Evolutionary conservation across 2,329 filamentous ascomycete genomes (phyloP), one percentile per base, ranked within the genome.

Genomic region (Epichloe baconii): DNA sequence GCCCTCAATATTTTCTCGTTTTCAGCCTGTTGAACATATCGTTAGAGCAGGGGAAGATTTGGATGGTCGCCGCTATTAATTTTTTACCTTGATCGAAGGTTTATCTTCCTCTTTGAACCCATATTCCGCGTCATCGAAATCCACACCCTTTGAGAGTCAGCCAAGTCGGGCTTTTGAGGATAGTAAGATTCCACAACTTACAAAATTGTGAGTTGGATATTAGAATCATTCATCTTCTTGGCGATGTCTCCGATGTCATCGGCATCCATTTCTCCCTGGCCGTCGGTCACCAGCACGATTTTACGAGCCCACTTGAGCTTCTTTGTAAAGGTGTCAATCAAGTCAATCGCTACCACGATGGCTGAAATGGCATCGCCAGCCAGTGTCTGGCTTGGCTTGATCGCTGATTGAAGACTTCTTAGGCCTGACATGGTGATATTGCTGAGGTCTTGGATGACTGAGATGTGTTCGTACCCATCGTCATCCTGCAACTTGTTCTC

Each of bases 91-190:
- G 48, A 67, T 64, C 0, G 65, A 57, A 17, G 83, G 71, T 64
- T 98, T 98, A 56, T 86, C 79, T 65, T 96, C 89, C 68, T 97
- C 91, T 65, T 95, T 95, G 63, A 88, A 86, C 42, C 90, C 90
- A 62, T 85, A 95, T 2, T 95, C 89, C 1, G 80, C 64, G 64
- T 96, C 89, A 63, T 98, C 89, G 66, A 98, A 97, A 64, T 98
- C 93, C 17, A 95, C 80, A 14, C 93, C 93, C 85, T 90, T 42
- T 35, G 3, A 21, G 41, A 31, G 31, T 52, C 44, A 51, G 52
- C 42, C 14, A 36, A 8, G 7, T 7, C 8, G 31, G 14, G 34
- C 35, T 2, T 12, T 8, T n/a, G 4, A 11, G 11, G 15, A 38
- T n/a, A 5, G 11, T 8, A 12, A 8, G 35, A 14, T 31, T 43